A percentile compares a stretch with the other conserved stretches of the same genome.
phyloP scores from a whole-genome alignment of 768 basidiomycete genomes.

The Arthromyces matolae region DNA sequence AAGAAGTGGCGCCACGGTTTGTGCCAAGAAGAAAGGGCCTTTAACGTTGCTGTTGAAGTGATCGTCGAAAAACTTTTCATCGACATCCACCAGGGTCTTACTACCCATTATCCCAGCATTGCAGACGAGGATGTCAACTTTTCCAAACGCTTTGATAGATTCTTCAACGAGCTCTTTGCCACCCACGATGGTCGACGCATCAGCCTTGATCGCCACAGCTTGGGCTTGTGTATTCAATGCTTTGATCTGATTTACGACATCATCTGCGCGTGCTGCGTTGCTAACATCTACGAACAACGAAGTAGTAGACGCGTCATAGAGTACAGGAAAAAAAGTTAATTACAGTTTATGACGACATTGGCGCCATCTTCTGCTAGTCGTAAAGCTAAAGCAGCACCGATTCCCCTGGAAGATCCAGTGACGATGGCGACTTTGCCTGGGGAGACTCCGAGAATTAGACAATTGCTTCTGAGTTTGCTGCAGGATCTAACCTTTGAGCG shows the following conservation, averaged over 20 bases:
- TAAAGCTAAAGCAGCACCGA: conserved; percentile 53
- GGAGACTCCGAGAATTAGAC: too few species aligned
- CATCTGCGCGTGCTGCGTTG: conserved; percentile 37
- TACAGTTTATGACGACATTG: conserved; percentile 52
- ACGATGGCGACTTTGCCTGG: conserved; percentile 53
- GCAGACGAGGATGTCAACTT: conserved; percentile 55
- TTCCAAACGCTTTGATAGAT: conserved; percentile 45
- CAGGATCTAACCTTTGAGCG: neutral
- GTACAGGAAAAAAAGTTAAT: neutral
- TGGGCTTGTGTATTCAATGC: conserved; percentile 37
- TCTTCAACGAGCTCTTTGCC: conserved; percentile 44
- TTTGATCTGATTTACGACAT: conserved; percentile 46
- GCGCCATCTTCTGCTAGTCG: conserved; percentile 55
- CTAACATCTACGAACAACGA: conserved; percentile 26
- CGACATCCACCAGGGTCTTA: conserved; percentile 44
- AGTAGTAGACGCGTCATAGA: too few species aligned
- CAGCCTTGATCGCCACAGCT: conserved; percentile 51
- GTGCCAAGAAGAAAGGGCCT: conserved; percentile 52
- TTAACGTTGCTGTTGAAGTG: conserved; percentile 57
- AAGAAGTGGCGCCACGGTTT: conserved; percentile 42
- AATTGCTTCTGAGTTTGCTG: neutral
- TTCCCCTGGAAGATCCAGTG: conserved; percentile 58
- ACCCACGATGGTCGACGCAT: conserved; percentile 46
- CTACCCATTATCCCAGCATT: conserved; percentile 58
- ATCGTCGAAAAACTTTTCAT: conserved; percentile 48